A percentile compares a stretch with the other conserved stretches of the same genome.
phyloP scores from a whole-genome alignment of 1,139 yeast genomes.

The Sugiyamaella xylanicola region DNA sequence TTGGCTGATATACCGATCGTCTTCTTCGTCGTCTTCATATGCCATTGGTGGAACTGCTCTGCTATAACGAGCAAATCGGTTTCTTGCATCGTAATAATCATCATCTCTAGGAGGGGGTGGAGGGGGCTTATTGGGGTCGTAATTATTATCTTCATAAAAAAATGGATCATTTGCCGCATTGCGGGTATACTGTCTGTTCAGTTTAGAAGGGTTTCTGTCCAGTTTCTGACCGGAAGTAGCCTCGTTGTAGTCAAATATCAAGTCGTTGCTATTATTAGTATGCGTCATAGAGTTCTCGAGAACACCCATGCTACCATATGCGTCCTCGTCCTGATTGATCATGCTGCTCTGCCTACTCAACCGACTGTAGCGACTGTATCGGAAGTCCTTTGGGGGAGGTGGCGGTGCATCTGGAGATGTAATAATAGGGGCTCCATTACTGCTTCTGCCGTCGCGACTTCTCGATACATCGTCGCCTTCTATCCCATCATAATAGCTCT shows the following conservation, averaged over 20 bases:
- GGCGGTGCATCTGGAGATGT: conserved; percentile 14
- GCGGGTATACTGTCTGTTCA: neutral
- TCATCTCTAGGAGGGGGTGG: conserved; percentile 15
- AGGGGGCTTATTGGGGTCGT: conserved; percentile 11
- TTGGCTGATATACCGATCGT: neutral
- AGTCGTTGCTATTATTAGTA: conserved; percentile 11
- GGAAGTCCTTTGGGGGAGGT: conserved; percentile 13
- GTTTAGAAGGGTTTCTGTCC: neutral
- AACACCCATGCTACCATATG: conserved; percentile 12
- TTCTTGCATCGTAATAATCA: conserved; percentile 7
- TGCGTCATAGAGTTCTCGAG: conserved; percentile 5
- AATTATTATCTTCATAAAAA: neutral
- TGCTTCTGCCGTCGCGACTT: neutral
- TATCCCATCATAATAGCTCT: conserved; percentile 3
- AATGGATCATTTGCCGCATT: neutral
- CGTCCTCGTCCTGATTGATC: conserved; percentile 10
- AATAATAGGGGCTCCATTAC: neutral
- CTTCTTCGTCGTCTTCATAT: conserved; percentile 13
- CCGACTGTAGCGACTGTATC: conserved; percentile 10
- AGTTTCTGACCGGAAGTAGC: neutral
- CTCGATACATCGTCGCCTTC: neutral
- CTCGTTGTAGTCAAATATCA: conserved; percentile 10
- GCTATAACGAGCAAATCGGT: conserved; percentile 6
- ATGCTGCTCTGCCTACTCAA: conserved; percentile 6
- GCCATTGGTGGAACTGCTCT: neutral